phyloP scores from a whole-genome alignment of 345 rosid species.

The Populus deltoides region DNA sequence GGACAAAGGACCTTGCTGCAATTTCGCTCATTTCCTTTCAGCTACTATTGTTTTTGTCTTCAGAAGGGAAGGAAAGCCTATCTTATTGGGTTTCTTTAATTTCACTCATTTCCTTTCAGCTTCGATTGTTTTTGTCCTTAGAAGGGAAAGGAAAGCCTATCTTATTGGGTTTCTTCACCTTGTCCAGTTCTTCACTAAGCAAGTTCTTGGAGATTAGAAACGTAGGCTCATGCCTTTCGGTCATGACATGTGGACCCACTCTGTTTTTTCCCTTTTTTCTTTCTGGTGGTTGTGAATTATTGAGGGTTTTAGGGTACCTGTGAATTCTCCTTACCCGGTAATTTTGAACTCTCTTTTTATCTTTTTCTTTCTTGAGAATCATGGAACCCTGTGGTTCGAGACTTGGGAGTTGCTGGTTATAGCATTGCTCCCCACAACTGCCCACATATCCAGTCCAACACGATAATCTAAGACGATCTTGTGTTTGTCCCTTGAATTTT shows the following conservation, averaged over 20 bases:
- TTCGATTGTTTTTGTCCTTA: not conserved
- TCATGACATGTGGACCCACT: not conserved
- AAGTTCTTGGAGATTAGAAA: not conserved
- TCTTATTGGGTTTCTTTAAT: not conserved
- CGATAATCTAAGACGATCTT: not conserved
- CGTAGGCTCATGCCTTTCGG: not conserved
- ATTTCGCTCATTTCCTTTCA: constrained; percentile 26
- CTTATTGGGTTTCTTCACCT: not conserved
- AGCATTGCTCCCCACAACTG: too few relatives aligned
- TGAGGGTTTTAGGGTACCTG: too few relatives aligned
- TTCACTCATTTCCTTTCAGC: constrained; percentile 21
- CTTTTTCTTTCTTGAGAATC: too few relatives aligned
- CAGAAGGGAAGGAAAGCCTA: not conserved
- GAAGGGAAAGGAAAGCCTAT: not conserved
- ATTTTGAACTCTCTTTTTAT: too few relatives aligned
- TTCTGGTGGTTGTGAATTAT: not conserved
- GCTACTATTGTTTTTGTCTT: too few relatives aligned
- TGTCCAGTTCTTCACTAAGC: constrained; percentile 4
- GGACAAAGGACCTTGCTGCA: constrained; percentile 29
- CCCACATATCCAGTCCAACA: too few relatives aligned
- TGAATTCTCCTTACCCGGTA: too few relatives aligned
- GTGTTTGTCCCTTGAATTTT: too few relatives aligned
- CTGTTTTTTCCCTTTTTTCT: not conserved
- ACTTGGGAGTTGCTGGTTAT: too few relatives aligned
- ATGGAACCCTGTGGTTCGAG: too few relatives aligned